phyloP scores from a whole-genome alignment of 2,329 filamentous ascomycete species.

The Lojkania enalia region DNA sequence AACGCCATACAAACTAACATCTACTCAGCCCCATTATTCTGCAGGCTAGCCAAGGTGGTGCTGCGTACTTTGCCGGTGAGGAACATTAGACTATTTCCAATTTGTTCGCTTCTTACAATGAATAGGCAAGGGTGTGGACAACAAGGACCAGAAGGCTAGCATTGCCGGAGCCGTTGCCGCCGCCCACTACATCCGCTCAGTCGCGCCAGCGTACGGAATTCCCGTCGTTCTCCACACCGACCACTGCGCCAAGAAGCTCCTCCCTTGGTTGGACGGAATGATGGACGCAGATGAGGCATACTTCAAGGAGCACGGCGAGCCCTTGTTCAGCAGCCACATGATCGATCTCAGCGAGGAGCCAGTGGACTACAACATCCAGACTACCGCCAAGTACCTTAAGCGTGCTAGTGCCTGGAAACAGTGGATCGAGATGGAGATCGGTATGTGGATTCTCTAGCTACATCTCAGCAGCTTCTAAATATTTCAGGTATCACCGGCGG shows the following conservation, averaged over 20 bases:
- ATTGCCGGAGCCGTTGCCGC: conserved; percentile 81
- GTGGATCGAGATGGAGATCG: conserved; percentile 98
- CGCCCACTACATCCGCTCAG: conserved; percentile 88
- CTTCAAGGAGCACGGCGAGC: conserved; percentile 91
- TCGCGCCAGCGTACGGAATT: conserved; percentile 85
- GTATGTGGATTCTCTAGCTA: too few relatives aligned
- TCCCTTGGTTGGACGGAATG: conserved; percentile 81
- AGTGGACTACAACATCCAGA: conserved; percentile 87
- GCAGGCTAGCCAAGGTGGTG: conserved; percentile 80
- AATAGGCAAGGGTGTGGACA: conserved; percentile 48
- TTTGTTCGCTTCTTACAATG: too few relatives aligned
- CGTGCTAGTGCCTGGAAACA: conserved; percentile 93
- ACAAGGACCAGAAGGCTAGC: conserved; percentile 75
- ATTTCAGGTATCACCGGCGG: conserved; percentile 83
- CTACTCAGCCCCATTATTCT: conserved; percentile 91
- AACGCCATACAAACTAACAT: too few relatives aligned
- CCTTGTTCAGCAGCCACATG: conserved; percentile 97
- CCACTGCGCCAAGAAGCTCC: conserved; percentile 99
- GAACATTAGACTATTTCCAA: neutral
- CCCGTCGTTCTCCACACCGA: conserved; percentile 85
- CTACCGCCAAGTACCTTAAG: conserved; percentile 91
- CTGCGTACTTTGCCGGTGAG: conserved; percentile 78
- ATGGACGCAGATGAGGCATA: conserved; percentile 89
- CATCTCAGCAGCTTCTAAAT: too few relatives aligned
- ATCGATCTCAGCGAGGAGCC: conserved; percentile 95